These are phyloP conservation scores for Globisporangium megalacanthum DNA, from an alignment of 352 stramenopile genomes.

Conservation along the genomic window DNA sequence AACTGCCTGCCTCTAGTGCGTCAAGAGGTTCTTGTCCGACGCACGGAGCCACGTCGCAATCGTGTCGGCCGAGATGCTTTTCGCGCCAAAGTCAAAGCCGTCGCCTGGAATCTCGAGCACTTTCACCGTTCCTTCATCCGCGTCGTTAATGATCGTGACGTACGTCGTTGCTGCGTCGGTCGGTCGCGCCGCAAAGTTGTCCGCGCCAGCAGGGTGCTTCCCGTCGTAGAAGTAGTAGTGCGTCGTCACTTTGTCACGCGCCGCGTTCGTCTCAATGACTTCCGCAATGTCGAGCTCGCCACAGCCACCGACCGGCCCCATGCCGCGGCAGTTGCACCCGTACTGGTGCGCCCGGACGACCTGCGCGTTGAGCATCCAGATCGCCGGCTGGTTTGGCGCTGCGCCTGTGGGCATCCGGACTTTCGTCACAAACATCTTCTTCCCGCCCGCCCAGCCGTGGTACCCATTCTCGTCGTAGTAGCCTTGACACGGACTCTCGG, in stretches of 20 bases:
- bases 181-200: constrained; percentile 36
- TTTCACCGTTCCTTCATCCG: constrained; percentile 29
- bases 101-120: constrained; percentile 34
- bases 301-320: constrained; percentile 43
- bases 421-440: constrained; percentile 78
- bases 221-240: constrained; percentile 77
- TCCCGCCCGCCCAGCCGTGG: constrained; percentile 65
- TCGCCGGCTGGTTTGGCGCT: constrained; percentile 47
- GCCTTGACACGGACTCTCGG: constrained; percentile 42
- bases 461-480: constrained; percentile 66
- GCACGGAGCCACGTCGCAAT: constrained; percentile 28
- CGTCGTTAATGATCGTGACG: constrained; percentile 49
- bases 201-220: constrained; percentile 25
- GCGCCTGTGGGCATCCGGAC: constrained; percentile 44
- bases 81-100: constrained; percentile 35
- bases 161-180: constrained; percentile 32
- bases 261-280: constrained; percentile 58
- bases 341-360: constrained; percentile 64
- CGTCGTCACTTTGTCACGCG: constrained; percentile 50
- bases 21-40: constrained; percentile 32
- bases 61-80: constrained; percentile 22
- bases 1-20: constrained; percentile 4
- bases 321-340: constrained; percentile 67
- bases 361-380: constrained; percentile 78
- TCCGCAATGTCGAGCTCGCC: constrained; percentile 70